Conservation (phyloP, 805 yeast genomes). For the Candida nemodendra region DNA sequence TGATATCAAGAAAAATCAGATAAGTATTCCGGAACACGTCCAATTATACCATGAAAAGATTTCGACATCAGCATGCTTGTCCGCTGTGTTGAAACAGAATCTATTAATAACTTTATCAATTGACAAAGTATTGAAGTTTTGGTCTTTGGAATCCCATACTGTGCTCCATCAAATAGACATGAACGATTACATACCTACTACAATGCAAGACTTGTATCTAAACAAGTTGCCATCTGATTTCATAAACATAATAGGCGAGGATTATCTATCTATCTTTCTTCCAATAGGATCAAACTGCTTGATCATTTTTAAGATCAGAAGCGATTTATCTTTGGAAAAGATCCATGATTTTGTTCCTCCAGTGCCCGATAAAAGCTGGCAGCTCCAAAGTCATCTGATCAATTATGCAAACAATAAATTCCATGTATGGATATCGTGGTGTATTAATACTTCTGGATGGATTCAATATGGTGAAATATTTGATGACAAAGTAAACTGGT, state of each 20-base stretch:
- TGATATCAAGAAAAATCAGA: slow-evolving; percentile 4
- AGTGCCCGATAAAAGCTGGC: slow-evolving; percentile 21
- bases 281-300: slow-evolving; percentile 26
- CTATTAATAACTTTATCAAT: slow-evolving; percentile 47
- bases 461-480: slow-evolving; percentile 21
- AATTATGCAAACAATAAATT: slow-evolving; percentile 4
- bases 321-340: slow-evolving; percentile 10
- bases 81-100: slow-evolving; percentile 13
- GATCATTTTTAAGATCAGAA: slow-evolving; percentile 22
- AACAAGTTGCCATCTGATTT: slow-evolving; percentile 22
- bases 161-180: slow-evolving; percentile 21
- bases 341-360: slow-evolving; percentile 17
- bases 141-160: slow-evolving; percentile 48
- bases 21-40: slow-evolving; percentile 12
- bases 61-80: slow-evolving; percentile 24
- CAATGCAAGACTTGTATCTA: slow-evolving; percentile 16
- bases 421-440: slow-evolving; percentile 27
- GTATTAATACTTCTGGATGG: slow-evolving; percentile 19
- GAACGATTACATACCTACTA: slow-evolving; percentile 23
- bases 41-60: slow-evolving; percentile 22
- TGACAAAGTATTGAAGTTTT: slow-evolving; percentile 52
- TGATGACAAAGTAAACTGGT: slow-evolving; percentile 16
- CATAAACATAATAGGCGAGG: slow-evolving; percentile 10
- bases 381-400: slow-evolving; percentile 24
- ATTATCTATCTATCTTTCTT: slow-evolving; percentile 23